Base-by-base conservation (phyloP, 768 basidiomycete species). In the Tricholoma hemisulphureum region DNA sequence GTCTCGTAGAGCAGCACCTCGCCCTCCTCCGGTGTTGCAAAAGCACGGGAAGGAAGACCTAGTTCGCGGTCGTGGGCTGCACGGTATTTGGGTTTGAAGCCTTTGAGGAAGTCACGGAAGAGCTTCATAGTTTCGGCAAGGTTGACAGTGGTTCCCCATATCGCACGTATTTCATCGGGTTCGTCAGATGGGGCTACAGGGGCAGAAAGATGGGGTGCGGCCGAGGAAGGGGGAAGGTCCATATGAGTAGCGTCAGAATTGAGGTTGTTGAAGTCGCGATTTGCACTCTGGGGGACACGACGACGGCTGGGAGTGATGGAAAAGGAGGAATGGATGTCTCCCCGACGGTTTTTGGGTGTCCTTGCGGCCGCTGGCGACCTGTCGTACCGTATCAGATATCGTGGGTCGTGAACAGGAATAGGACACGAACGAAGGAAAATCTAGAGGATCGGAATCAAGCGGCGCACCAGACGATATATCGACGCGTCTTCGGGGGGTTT, bases 71-170 rank as follows among this genome's bases (percentile, higher is more conserved):
- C 91, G 59, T 91, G 79, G 0, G 80, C 77, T 29, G 83, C 75
- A 20, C 95, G 86, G 62, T 96, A 95, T 70, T 95, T 97, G 46
- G 85, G 84, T 68, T 97, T 98, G 82, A 98, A 99, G 0, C 93
- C 90, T 49, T 83, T 86, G 56, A 99, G 74, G 71, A 98, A 98
- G 34, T 90, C 87, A 52, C 86, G 83, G 76, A 98, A 98, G 18
- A 88, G 73, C 65, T 87, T 88, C 91, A 98, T 97, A 11, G 91
- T 89, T 70, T 96, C 91, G 3, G 86, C 82, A 24, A 99, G 80
- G 62, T 92, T 91, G 65, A 99, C 95, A 1, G 93, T 95, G 0
- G 97, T 99, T 28, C 97, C 97, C 96, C 97, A 99, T 59, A 99
- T 93, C 21, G 93, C 94, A 55, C 91, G 83, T 51, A 93, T 89